Evolutionary conservation across 2,329 filamentous ascomycete genomes (phyloP).

Genomic region (Didymella sp.): DNA sequence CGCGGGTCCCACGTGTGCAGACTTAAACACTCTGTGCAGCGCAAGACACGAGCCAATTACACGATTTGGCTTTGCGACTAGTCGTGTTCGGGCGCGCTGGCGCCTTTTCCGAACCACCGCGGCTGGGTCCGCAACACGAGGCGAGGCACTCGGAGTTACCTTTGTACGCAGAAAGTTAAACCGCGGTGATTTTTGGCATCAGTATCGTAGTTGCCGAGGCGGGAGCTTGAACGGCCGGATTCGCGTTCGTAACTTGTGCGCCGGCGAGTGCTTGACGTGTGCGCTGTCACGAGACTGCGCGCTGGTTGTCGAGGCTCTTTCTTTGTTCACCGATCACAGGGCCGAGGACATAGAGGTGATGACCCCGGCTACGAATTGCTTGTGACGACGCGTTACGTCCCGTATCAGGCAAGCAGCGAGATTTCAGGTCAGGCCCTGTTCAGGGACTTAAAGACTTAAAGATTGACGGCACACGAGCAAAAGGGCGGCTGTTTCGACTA

Average conservation of each 20-base stretch:
- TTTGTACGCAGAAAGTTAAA: not conserved
- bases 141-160: not conserved
- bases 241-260: not conserved
- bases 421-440: slow-evolving; percentile 5
- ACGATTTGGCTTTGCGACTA: not conserved
- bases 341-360: not conserved
- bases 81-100: not conserved
- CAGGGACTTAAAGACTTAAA: slow-evolving; percentile 3
- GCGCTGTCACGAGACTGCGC: not conserved
- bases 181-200: slow-evolving; percentile 3
- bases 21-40: not conserved
- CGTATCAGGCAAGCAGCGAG: slow-evolving; percentile 9
- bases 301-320: not conserved
- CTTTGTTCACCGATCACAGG: not conserved
- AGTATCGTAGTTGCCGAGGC: slow-evolving; percentile 2
- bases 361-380: not conserved
- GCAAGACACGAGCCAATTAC: not conserved
- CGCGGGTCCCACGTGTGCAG: not conserved
- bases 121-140: slow-evolving; percentile 13
- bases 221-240: not conserved
- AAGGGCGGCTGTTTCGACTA: slow-evolving; percentile 22
- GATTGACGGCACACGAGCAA: slow-evolving; percentile 20
- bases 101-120: not conserved
- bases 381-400: slow-evolving; percentile 3
- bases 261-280: not conserved